phyloP scores from a whole-genome alignment of 352 stramenopile species.

The Pythium apleroticum region DNA sequence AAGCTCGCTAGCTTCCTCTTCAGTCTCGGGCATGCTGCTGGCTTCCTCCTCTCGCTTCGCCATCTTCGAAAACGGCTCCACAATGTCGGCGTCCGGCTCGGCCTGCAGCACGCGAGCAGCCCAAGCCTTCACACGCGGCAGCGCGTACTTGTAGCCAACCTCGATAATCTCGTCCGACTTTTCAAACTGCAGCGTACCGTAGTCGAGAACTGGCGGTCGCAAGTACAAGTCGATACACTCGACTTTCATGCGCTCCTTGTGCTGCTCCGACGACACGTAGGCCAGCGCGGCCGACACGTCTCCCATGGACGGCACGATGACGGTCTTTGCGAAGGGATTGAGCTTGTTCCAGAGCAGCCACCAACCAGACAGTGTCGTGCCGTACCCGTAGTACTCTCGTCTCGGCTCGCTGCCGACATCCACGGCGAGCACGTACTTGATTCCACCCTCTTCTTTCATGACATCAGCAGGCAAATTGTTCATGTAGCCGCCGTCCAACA shows the following conservation, averaged over 20 bases:
- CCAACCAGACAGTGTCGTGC: conserved; percentile 80
- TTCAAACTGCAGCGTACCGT: conserved; percentile 91
- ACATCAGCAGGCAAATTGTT: conserved; percentile 93
- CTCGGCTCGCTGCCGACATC: conserved; percentile 85
- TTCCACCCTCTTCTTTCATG: conserved; percentile 88
- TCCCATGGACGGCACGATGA: conserved; percentile 91
- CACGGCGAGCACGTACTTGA: conserved; percentile 89
- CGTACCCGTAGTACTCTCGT: conserved; percentile 80
- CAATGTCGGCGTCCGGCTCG: conserved; percentile 68
- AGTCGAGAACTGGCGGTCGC: conserved; percentile 85
- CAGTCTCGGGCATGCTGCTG: neutral
- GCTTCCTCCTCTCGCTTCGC: conserved; percentile 11
- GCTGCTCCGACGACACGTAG: conserved; percentile 90
- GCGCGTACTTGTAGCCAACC: conserved; percentile 80
- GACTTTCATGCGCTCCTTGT: conserved; percentile 84
- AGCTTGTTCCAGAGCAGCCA: conserved; percentile 91
- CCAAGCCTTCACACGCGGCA: conserved; percentile 70
- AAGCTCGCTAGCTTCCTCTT: conserved; percentile 4
- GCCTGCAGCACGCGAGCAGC: conserved; percentile 45
- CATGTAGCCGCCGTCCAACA: conserved; percentile 92
- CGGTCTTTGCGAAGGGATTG: conserved; percentile 88
- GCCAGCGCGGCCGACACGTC: conserved; percentile 86
- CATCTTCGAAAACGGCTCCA: conserved; percentile 26
- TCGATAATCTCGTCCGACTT: conserved; percentile 92
- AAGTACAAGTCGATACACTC: conserved; percentile 89